These are phyloP conservation scores for Cotoneaster glaucophyllus DNA, from an alignment of 306 rosid genomes.

Conservation along the genomic window DNA sequence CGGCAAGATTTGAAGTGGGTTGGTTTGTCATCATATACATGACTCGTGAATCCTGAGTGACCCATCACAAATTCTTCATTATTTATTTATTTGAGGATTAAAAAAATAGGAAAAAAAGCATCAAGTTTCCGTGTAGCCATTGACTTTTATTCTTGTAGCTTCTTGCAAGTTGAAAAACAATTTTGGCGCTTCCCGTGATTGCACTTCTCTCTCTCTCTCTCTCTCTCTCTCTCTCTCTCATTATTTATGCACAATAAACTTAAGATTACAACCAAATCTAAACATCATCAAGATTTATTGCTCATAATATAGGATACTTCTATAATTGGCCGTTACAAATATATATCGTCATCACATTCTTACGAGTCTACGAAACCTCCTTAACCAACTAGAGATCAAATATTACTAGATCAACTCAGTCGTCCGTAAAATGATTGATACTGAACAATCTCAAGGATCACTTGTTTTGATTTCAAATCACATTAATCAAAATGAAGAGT, in stretches of 20 bases:
- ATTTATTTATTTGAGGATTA: conserved; percentile 5
- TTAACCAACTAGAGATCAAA: background rate
- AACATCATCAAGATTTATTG: too few relatives aligned
- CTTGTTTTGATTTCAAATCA: too few relatives aligned
- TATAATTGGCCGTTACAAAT: too few relatives aligned
- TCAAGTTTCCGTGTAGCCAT: conserved; percentile 1
- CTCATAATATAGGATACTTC: too few relatives aligned
- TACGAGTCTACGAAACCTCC: too few relatives aligned
- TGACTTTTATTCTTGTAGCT: background rate
- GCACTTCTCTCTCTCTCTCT: too few relatives aligned
- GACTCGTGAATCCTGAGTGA: background rate
- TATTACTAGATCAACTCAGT: background rate
- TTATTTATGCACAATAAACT: too few relatives aligned
- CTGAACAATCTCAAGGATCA: too few relatives aligned
- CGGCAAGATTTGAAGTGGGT: conserved; percentile 8
- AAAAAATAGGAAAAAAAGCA: background rate
- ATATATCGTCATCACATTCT: too few relatives aligned
- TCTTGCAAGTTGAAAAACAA: background rate
- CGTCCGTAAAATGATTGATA: background rate
- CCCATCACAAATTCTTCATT: background rate
- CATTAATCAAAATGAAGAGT: too few relatives aligned
- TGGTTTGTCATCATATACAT: background rate
- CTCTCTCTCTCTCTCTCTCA: too few relatives aligned
- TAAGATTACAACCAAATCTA: too few relatives aligned
- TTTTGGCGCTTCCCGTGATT: background rate